Conservation (phyloP, 2,329 filamentous ascomycete species). For the Elsinoe ampelina region DNA sequence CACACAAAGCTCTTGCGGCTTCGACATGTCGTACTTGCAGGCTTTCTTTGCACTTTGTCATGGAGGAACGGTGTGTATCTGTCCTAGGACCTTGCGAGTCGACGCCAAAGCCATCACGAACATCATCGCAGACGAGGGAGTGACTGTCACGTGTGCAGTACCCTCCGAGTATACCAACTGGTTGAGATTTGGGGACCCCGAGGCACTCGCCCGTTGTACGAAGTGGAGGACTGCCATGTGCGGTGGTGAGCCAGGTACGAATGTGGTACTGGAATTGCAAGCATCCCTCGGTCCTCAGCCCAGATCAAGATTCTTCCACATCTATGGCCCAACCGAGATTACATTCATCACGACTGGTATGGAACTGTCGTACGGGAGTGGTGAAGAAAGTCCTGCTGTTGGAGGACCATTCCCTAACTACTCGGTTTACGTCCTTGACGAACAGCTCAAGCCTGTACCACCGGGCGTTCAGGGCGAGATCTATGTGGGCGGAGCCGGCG, state of each 20-base stretch:
- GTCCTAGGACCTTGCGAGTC: constrained; percentile 23
- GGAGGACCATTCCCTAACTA: constrained; percentile 30
- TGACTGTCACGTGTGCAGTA: constrained; percentile 33
- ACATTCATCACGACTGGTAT: constrained; percentile 16
- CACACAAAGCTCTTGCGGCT: constrained; percentile 32
- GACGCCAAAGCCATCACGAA: constrained; percentile 30
- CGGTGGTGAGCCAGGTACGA: constrained; percentile 27
- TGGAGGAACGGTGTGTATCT: constrained; percentile 32
- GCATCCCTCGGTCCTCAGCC: constrained; percentile 13
- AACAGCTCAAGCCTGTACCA: constrained; percentile 30
- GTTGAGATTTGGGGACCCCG: constrained; percentile 14
- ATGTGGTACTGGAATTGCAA: neutral
- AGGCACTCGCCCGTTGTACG: neutral
- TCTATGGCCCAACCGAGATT: constrained; percentile 24
- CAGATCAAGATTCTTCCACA: constrained; percentile 20
- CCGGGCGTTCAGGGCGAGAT: constrained; percentile 37
- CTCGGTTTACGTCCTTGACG: constrained; percentile 34
- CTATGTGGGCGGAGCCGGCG: constrained; percentile 31
- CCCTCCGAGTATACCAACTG: constrained; percentile 34
- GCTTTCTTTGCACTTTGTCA: constrained; percentile 29
- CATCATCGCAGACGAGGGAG: constrained; percentile 28
- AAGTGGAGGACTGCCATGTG: constrained; percentile 26
- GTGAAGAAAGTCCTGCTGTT: neutral
- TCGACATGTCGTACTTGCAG: constrained; percentile 36
- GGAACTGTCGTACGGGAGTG: neutral